Base-by-base conservation (phyloP, 352 stramenopile genomes). In the Pythium insidiosum region DNA sequence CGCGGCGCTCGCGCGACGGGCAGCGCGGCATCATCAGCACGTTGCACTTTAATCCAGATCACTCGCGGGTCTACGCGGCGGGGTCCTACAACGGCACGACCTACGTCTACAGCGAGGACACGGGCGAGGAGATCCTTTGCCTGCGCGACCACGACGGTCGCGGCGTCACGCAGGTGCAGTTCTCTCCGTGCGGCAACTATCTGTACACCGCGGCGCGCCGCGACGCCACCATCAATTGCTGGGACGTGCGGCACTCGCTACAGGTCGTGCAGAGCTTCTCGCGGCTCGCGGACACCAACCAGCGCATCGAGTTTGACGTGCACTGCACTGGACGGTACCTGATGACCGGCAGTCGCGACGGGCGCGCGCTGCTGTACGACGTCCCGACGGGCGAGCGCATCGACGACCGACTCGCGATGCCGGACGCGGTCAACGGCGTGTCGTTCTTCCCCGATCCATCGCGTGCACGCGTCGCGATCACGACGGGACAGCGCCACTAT, bases 31-130 rank as follows among this genome's bases (percentile, higher is more conserved):
- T 90, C 39, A 84, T 90, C 56, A 83, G 68, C 51, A 75, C 74
- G 7, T 51, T 90, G 10, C 73, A 90, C 38, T 88, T 88, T 43
- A 90, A 90, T 23, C 77, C 77, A 6, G 77, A 90, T 42, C 73
- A 86, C 58, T 90, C 77, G 31, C 78, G 45, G 33, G 84, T 94
- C 34, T 92, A 94, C 42, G 83, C 83, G 5, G 85, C 78, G 0
- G 85, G 85, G 2, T 93, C 80, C 16, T 96, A 95, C 60, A 66
- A 64, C 1, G 79, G 81, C 15, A 76, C 71, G 20, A 88, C 88
- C 11, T 88, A 64, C 54, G 61, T 96, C 29, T 95, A 95, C 66
- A 84, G 69, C 18, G 82, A 94, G 52, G 66, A 92, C 45, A 64
- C 72, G 41, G 68, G 66, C 29, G 71, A 88, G 34, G 63, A 84